Percentiles rank a stretch among this genome's conserved stretches.
These are phyloP conservation scores for Ajuga chamaepitys DNA, from an alignment of 257 asterid genomes.

Conservation along the genomic window DNA sequence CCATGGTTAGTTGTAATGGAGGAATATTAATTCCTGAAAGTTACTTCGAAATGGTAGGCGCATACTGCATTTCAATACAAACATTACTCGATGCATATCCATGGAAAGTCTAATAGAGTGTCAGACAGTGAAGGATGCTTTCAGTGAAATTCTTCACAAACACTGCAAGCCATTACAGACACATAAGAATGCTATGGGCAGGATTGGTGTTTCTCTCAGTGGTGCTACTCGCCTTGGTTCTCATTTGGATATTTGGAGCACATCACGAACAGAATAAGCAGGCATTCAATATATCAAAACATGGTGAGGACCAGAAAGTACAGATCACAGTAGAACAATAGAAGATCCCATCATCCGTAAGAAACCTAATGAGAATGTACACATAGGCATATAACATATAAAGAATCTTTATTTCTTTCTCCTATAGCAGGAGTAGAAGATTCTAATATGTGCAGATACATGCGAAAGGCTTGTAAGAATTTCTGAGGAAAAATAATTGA, in stretches of 20 bases:
- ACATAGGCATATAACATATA: neutral
- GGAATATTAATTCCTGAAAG: conserved; percentile 47
- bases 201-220: conserved; percentile 45
- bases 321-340: neutral
- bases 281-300: neutral
- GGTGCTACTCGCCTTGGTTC: conserved; percentile 46
- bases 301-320: neutral
- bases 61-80: conserved; percentile 59
- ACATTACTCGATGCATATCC: conserved; percentile 59
- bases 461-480: neutral
- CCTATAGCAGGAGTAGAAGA: neutral
- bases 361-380: conserved; percentile 7
- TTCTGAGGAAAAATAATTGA: neutral
- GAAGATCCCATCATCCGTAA: neutral
- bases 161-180: conserved; percentile 69
- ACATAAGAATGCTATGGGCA: conserved; percentile 43
- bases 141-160: conserved; percentile 44
- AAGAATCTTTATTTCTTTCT: neutral
- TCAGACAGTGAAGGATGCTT: conserved; percentile 49
- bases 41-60: conserved; percentile 35
- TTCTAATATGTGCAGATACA: neutral
- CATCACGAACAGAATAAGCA: conserved; percentile 25
- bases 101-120: conserved; percentile 66
- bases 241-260: conserved; percentile 38
- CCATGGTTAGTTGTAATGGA: conserved; percentile 45